These are phyloP conservation scores for Penicillium occitanis DNA, from an alignment of 2,329 filamentous ascomycete genomes.

Conservation along the genomic window DNA sequence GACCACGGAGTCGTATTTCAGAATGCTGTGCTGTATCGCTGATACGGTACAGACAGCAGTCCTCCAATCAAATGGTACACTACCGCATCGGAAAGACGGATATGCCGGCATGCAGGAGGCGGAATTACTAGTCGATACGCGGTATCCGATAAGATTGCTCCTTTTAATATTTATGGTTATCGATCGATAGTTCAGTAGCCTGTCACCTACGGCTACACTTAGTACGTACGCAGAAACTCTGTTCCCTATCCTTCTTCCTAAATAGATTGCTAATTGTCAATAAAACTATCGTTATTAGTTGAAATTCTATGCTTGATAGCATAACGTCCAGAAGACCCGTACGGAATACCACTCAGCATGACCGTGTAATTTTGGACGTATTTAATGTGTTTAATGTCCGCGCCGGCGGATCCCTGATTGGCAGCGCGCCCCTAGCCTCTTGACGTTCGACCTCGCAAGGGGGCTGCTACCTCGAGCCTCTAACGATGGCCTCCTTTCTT, in stretches of 20 bases:
- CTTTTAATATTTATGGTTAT: slow-evolving; percentile 3
- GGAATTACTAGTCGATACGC: slow-evolving; percentile 8
- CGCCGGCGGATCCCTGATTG: slow-evolving; percentile 9
- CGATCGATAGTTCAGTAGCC: not conserved
- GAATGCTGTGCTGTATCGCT: slow-evolving; percentile 9
- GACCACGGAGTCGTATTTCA: slow-evolving; percentile 2
- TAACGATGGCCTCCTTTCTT: slow-evolving; percentile 1
- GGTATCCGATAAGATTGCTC: slow-evolving; percentile 17
- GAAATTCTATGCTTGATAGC: not conserved
- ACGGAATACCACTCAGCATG: not conserved
- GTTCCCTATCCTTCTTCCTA: not conserved
- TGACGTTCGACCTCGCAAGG: slow-evolving; percentile 9
- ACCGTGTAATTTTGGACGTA: not conserved
- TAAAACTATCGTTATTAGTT: not conserved
- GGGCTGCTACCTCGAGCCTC: not conserved
- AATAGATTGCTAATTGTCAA: too few species aligned
- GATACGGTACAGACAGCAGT: slow-evolving; percentile 4
- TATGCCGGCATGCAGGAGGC: slow-evolving; percentile 12
- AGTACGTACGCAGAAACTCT: not conserved
- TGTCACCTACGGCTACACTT: not conserved
- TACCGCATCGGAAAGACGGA: not conserved
- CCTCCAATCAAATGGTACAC: slow-evolving; percentile 2
- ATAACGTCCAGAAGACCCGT: not conserved
- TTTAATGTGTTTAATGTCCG: slow-evolving; percentile 2
- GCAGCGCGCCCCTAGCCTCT: slow-evolving; percentile 4